These are phyloP conservation scores for Mortierella sp. DNA, from an alignment of 371 early-diverging fungal genomes.

Conservation along the genomic window DNA sequence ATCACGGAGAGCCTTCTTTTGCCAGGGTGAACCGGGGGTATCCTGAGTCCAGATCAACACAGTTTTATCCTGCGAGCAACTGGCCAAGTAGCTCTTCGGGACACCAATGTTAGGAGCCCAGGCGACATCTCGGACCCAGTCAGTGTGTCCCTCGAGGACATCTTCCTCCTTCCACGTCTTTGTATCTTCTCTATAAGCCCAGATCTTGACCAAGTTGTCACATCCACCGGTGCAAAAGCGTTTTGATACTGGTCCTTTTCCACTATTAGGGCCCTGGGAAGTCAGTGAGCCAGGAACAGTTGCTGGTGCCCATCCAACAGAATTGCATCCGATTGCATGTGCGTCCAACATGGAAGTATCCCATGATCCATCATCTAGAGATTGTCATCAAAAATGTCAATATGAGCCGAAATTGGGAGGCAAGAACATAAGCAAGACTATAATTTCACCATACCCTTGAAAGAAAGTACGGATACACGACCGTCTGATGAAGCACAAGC, in stretches of 20 bases:
- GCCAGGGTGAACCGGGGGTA: constrained; percentile 76
- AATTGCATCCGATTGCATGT: constrained; percentile 93
- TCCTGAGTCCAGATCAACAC: constrained; percentile 97
- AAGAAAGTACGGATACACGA: constrained; percentile 90
- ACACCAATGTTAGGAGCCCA: constrained; percentile 97
- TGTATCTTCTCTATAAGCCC: constrained; percentile 85
- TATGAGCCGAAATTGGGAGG: background rate
- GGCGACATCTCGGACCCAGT: constrained; percentile 99
- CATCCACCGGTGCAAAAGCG: constrained; percentile 96
- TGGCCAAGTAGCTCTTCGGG: constrained; percentile 89
- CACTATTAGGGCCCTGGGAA: constrained; percentile 66
- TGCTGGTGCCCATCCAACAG: constrained; percentile 96
- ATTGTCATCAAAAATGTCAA: background rate
- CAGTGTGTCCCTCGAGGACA: constrained; percentile 91
- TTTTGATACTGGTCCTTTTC: constrained; percentile 73
- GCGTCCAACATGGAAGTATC: constrained; percentile 82
- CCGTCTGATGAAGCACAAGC: constrained; percentile 98
- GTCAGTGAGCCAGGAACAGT: constrained; percentile 87
- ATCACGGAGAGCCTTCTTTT: constrained; percentile 73
- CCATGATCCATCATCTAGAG: constrained; percentile 86
- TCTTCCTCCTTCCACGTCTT: constrained; percentile 84
- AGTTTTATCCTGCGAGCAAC: constrained; percentile 96
- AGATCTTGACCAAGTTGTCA: constrained; percentile 96
- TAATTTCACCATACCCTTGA: constrained; percentile 75
- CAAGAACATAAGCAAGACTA: background rate